These are phyloP conservation scores for Paecilomyces niveus DNA, from an alignment of 2,329 filamentous ascomycete genomes.

Conservation along the genomic window DNA sequence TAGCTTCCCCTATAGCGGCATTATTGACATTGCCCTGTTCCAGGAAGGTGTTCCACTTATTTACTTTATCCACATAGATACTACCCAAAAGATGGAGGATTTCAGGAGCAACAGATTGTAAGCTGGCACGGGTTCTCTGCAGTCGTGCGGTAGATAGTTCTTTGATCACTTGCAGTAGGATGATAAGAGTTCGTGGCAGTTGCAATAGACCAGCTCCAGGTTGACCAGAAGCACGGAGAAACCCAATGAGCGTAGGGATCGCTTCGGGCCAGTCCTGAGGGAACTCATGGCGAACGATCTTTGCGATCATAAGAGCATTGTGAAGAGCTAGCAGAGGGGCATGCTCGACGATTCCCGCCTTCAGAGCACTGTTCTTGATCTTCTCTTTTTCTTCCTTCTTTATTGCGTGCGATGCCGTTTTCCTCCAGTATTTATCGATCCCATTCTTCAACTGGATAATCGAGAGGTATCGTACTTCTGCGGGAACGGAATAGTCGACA, in stretches of 20 bases:
- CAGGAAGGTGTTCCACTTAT: constrained; percentile 60
- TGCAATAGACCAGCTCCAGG: constrained; percentile 55
- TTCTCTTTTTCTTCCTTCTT: constrained; percentile 63
- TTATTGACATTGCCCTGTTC: constrained; percentile 52
- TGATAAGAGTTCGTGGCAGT: constrained; percentile 64
- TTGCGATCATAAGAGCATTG: constrained; percentile 80
- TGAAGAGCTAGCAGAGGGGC: constrained; percentile 72
- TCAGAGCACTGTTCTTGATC: constrained; percentile 68
- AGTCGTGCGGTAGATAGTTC: constrained; percentile 78
- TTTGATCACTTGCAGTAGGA: constrained; percentile 81
- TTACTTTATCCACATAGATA: constrained; percentile 70
- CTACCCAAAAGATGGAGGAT: constrained; percentile 71
- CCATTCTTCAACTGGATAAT: constrained; percentile 95
- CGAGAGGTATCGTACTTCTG: constrained; percentile 77
- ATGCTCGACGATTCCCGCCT: constrained; percentile 69
- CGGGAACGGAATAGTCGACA: constrained; percentile 67
- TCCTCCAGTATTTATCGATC: constrained; percentile 91
- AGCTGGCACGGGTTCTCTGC: constrained; percentile 63
- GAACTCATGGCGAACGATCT: constrained; percentile 83
- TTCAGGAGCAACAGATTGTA: constrained; percentile 75
- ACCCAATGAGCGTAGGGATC: constrained; percentile 49
- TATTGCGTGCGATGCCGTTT: constrained; percentile 61
- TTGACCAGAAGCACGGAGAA: constrained; percentile 52
- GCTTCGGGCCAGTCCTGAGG: constrained; percentile 66
- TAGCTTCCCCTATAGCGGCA: constrained; percentile 52